Evolutionary conservation across 441 rosid species (phyloP).

Genomic region (Gossypium schwendimanii): DNA sequence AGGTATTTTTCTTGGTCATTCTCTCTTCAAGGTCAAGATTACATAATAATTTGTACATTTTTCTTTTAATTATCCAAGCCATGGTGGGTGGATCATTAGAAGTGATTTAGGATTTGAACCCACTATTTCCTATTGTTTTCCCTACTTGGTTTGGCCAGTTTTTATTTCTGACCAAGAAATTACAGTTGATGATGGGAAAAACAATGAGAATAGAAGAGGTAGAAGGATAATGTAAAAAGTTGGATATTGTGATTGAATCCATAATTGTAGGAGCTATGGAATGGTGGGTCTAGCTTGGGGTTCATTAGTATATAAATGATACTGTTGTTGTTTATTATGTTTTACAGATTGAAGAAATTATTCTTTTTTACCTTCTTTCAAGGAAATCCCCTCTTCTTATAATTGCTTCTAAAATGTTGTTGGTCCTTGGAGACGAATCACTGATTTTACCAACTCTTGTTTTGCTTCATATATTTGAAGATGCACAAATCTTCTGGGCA

Average conservation of each 20-base stretch:
- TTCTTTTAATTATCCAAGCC: constrained; percentile 13
- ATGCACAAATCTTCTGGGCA: too few relatives aligned
- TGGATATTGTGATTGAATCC: not conserved
- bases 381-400: too few relatives aligned
- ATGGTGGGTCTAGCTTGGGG: not conserved
- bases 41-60: constrained; percentile 22
- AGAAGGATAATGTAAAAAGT: not conserved
- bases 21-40: constrained; percentile 6
- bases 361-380: too few relatives aligned
- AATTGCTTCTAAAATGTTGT: too few relatives aligned
- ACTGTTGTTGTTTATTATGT: not conserved
- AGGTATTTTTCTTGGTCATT: constrained; percentile 13
- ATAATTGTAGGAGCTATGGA: not conserved
- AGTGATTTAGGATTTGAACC: not conserved
- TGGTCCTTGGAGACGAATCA: too few relatives aligned
- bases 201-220: not conserved
- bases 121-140: not conserved
- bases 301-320: not conserved
- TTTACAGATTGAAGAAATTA: too few relatives aligned
- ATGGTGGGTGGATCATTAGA: not conserved
- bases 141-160: not conserved
- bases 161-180: not conserved
- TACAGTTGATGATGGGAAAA: not conserved
- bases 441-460: too few relatives aligned
- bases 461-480: too few relatives aligned